A percentile compares a stretch with the other conserved stretches of the same genome.
These are phyloP conservation scores for Heliamphora exappendiculata DNA, from an alignment of 148 eudicot species.

Conservation along the genomic window DNA sequence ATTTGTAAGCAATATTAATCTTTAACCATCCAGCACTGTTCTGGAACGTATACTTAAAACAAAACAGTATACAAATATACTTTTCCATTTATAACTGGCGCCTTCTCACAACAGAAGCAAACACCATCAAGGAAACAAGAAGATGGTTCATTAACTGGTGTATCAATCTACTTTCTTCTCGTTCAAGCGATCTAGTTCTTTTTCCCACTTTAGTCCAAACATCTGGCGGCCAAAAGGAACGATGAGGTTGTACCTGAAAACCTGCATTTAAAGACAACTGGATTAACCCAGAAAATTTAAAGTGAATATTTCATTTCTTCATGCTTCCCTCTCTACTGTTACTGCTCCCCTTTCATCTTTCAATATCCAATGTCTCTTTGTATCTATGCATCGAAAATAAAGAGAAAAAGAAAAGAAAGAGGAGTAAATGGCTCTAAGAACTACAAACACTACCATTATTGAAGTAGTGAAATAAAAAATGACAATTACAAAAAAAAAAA, in stretches of 20 bases:
- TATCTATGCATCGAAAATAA: neutral
- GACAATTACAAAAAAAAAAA: neutral
- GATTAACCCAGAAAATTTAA: neutral
- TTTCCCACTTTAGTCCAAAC: conserved; percentile 27
- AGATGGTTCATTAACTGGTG: neutral
- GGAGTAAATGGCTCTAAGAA: too few species aligned
- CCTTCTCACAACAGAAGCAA: too few species aligned
- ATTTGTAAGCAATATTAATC: too few species aligned
- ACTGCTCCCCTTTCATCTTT: neutral
- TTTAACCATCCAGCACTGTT: too few species aligned
- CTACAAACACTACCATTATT: neutral
- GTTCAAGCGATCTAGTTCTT: conserved; percentile 18
- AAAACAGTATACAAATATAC: too few species aligned
- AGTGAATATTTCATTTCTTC: too few species aligned
- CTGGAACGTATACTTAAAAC: too few species aligned
- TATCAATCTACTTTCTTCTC: conserved; percentile 8
- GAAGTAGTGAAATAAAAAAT: neutral
- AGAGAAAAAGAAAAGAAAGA: neutral
- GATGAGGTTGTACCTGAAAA: conserved; percentile 74
- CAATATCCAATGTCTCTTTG: neutral
- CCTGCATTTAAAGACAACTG: conserved; percentile 32
- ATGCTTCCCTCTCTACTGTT: conserved; percentile 25
- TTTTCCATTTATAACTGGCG: too few species aligned
- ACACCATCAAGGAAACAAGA: neutral
- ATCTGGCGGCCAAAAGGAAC: conserved; percentile 76